phyloP scores from a whole-genome alignment of 208 protist species.

The Trypanosoma avium region DNA sequence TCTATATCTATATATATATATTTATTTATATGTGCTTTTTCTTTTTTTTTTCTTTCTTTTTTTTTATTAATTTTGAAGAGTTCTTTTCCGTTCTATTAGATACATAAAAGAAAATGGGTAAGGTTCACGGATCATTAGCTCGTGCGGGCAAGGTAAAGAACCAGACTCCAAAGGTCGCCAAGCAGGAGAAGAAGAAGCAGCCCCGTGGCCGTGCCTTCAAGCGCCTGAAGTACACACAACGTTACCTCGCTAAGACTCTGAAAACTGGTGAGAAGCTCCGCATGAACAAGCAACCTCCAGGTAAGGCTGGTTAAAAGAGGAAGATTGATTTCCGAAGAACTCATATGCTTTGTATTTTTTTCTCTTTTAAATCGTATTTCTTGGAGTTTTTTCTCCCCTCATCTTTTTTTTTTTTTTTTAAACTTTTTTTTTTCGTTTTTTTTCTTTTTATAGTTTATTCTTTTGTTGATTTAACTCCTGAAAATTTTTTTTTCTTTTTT shows the following conservation, averaged over 20 bases:
- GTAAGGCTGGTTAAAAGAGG: conserved; percentile 83
- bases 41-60: conserved; percentile 11
- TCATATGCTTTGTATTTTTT: too few relatives aligned
- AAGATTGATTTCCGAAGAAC: not conserved
- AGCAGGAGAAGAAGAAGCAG: conserved; percentile 95
- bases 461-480: not conserved
- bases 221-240: conserved; percentile 97
- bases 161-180: conserved; percentile 97
- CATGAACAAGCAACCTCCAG: conserved; percentile 92
- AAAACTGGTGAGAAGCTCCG: conserved; percentile 93
- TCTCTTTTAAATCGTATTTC: not conserved
- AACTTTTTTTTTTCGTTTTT: not conserved
- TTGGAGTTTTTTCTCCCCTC: too few relatives aligned
- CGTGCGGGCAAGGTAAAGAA: conserved; percentile 98
- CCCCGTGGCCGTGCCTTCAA: conserved; percentile 96
- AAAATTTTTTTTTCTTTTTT: conserved; percentile 5
- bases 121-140: conserved; percentile 88
- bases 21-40: not conserved
- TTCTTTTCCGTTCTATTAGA: not conserved
- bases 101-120: conserved; percentile 18
- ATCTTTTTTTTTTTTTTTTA: not conserved
- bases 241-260: conserved; percentile 94
- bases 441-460: not conserved
- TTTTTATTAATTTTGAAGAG: not conserved
- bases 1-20: not conserved